Percentiles rank a stretch among this genome's conserved stretches.
These are phyloP conservation scores for Pseudogymnoascus sp. DNA, from an alignment of 2,329 filamentous ascomycete species.

Conservation along the genomic window DNA sequence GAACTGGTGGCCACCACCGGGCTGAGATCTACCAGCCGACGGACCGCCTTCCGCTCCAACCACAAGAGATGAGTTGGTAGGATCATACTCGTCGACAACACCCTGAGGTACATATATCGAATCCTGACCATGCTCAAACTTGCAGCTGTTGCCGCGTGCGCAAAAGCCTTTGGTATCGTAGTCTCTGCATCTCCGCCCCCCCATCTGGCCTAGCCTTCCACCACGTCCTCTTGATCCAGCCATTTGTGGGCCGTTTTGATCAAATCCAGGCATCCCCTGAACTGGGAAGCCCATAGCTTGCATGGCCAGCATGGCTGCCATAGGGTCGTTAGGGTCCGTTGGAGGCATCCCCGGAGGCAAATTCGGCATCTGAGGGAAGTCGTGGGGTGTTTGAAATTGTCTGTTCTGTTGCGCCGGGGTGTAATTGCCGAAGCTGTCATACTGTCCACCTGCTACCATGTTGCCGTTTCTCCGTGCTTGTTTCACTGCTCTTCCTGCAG, in stretches of 20 bases:
- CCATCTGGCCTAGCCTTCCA: conserved; percentile 1
- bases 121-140: conserved; percentile 59
- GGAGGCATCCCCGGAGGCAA: conserved; percentile 34
- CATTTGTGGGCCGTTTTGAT: conserved; percentile 24
- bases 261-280: conserved; percentile 34
- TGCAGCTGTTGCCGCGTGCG: conserved; percentile 57
- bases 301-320: conserved; percentile 55
- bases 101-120: conserved; percentile 33
- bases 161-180: conserved; percentile 70
- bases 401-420: conserved; percentile 13
- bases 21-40: background rate
- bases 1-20: conserved; percentile 18
- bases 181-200: conserved; percentile 49
- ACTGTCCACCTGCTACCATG: conserved; percentile 31
- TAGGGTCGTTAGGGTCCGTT: conserved; percentile 52
- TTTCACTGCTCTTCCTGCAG: conserved; percentile 45
- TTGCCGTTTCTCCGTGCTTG: conserved; percentile 49
- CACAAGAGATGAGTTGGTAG: conserved; percentile 42
- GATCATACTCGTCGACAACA: conserved; percentile 49
- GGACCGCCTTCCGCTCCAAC: conserved; percentile 21
- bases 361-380: conserved; percentile 20
- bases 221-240: conserved; percentile 16
- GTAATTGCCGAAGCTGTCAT: conserved; percentile 28
- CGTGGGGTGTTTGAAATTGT: conserved; percentile 12
- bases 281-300: conserved; percentile 48